These are phyloP conservation scores for Xylariaceae sp. DNA, from an alignment of 2,329 filamentous ascomycete genomes.

Conservation along the genomic window DNA sequence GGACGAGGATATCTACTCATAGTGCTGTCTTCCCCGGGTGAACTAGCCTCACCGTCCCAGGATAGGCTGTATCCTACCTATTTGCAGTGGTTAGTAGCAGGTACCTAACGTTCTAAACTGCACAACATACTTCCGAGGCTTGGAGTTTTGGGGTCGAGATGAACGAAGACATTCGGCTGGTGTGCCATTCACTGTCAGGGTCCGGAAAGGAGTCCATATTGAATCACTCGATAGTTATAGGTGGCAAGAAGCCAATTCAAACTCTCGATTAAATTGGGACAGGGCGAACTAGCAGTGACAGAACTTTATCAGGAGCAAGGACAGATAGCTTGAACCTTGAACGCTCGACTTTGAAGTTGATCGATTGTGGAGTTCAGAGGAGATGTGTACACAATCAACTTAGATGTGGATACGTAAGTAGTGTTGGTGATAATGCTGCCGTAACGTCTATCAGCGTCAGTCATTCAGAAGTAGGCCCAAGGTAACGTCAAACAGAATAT, in stretches of 20 bases:
- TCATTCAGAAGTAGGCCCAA: background rate
- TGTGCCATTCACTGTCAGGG: background rate
- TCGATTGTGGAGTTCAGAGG: background rate
- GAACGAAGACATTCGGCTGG: background rate
- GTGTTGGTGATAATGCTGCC: background rate
- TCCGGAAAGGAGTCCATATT: background rate
- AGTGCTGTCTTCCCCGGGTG: background rate
- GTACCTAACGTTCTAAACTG: background rate
- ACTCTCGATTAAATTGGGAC: background rate
- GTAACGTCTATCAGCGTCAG: background rate
- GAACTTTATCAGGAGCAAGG: slow-evolving; percentile 10
- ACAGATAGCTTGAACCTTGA: slow-evolving; percentile 10
- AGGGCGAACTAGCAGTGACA: background rate
- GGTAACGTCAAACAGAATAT: background rate
- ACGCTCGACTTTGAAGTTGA: slow-evolving; percentile 12
- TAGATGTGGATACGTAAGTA: background rate
- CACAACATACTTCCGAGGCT: slow-evolving; percentile 8
- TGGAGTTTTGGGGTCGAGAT: background rate
- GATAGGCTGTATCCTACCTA: slow-evolving; percentile 1
- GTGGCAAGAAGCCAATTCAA: background rate
- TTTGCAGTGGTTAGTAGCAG: background rate
- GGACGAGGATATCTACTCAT: background rate
- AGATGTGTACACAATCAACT: background rate
- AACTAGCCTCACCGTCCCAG: background rate
- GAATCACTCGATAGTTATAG: background rate